phyloP scores from a whole-genome alignment of 805 yeast species.

The Deakozyma indianensis region DNA sequence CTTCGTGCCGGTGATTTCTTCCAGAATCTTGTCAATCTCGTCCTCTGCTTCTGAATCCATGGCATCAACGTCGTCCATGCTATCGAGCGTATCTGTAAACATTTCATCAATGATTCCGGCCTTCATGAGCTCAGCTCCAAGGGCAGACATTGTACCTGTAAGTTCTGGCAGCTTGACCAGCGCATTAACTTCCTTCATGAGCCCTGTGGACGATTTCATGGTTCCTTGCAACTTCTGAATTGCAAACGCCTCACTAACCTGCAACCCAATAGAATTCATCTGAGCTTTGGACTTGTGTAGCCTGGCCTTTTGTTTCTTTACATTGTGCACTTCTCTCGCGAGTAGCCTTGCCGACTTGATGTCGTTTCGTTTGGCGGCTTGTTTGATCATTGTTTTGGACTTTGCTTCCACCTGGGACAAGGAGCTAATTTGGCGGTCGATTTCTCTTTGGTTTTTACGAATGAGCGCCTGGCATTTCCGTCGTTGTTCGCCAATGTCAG shows the following conservation, averaged over 20 bases:
- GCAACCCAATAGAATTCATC: slow-evolving; percentile 71
- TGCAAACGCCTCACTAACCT: slow-evolving; percentile 83
- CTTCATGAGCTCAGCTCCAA: slow-evolving; percentile 69
- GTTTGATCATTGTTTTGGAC: slow-evolving; percentile 62
- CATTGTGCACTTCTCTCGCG: slow-evolving; percentile 66
- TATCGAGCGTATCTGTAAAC: slow-evolving; percentile 82
- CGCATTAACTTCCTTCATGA: slow-evolving; percentile 80
- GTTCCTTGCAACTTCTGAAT: slow-evolving; percentile 71
- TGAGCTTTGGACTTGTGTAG: slow-evolving; percentile 74
- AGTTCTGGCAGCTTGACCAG: slow-evolving; percentile 69
- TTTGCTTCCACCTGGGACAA: slow-evolving; percentile 50
- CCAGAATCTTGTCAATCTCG: slow-evolving; percentile 23
- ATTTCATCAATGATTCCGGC: slow-evolving; percentile 72
- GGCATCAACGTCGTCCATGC: slow-evolving; percentile 48
- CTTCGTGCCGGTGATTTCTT: slow-evolving; percentile 28
- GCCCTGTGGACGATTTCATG: slow-evolving; percentile 58
- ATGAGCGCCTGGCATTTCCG: slow-evolving; percentile 64
- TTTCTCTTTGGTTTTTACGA: slow-evolving; percentile 70
- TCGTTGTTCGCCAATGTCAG: slow-evolving; percentile 78
- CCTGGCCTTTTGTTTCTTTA: slow-evolving; percentile 60
- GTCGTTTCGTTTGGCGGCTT: slow-evolving; percentile 66
- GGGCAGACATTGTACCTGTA: slow-evolving; percentile 67
- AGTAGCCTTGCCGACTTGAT: slow-evolving; percentile 58
- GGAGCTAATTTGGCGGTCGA: slow-evolving; percentile 62
- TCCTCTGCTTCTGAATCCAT: slow-evolving; percentile 25